Evolutionary conservation across 768 basidiomycete genomes (phyloP), one percentile per base, ranked within the genome.

Genomic region (Russula emetica): DNA sequence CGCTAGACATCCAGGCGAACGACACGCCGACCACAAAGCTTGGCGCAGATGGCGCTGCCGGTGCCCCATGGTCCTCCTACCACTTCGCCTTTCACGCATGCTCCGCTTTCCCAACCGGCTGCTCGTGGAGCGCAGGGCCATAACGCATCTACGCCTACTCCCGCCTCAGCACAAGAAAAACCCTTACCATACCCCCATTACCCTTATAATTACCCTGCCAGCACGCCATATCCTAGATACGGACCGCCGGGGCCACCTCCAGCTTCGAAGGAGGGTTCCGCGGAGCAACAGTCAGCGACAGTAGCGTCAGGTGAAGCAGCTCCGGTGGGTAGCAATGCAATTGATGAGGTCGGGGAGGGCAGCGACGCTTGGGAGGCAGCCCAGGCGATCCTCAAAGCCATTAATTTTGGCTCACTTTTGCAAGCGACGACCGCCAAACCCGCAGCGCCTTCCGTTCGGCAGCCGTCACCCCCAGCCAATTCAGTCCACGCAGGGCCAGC

Each of bases 21-120:
- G 34, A 93, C 91, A 9, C 83, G 91, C 38, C 83, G 92, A 22
- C 91, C 91, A 7, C 90, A 92, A 71, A 88, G 84, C 0, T 67
- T 71, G 18, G 69, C 68, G 20, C 74, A 76, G 66, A 70, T 71
- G 34, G 69, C 71, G 18, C 68, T 51, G 49, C 64, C 69, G 3
- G 50, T 49, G 40, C 34, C 67, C n/a, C 49, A 56, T 45, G 36
- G 52, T 7, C 11, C 57, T 8, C 57, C 62, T 1, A 47, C 47
- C 14, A 47, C 56, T 16, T 62, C 66, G 16, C 66, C 58, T 34
- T 68, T 61, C 18, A 68, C 65, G 10, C 49, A 55, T 55, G 22
- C 53, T 10, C 67, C 58, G 5, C 62, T 64, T 56, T 36, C 66
- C 16, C 66, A 56, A 22, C 32, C 36, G 13, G 36, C 62, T n/a